Evolutionary conservation across 495 filamentous ascomycete species (phyloP), one percentile per base, ranked within the genome.

Genomic region (Aspergillus carlsbadensis): DNA sequence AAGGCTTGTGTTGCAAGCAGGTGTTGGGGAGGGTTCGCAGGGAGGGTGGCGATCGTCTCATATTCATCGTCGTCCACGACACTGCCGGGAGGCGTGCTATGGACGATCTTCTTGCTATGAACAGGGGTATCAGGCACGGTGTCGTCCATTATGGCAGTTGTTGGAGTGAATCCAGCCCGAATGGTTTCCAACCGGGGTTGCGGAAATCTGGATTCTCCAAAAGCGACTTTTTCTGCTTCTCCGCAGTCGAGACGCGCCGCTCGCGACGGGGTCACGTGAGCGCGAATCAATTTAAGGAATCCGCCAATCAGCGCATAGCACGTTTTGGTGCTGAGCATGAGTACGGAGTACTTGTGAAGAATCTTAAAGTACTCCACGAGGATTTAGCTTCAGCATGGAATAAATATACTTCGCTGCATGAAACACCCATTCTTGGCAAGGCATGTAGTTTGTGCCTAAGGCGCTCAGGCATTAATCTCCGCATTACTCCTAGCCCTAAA

Each of bases 21-120:
- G 31, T 50, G 56, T 34, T 59, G 61, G 37, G 57, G 55, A 52
- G 55, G 56, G 52, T 58, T 47, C 31, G 81, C 60, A 47, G 82
- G 87, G 33, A 89, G 52, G 15, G 86, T 88, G 58, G 82, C 80
- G 34, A 83, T 67, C 10, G 84, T 87, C 52, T 84, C 78, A 64
- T 81, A 79, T 44, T 76, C 78, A 21, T 70, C 70, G 17, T 65
- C 62, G n/a, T 53, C 57, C 11, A 42, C 26, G 26, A 56, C 33
- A 47, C 34, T 56, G 34, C 34, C 41, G 26, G 57, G 58, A 20
- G 72, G 69, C 31, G 67, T 69, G 34, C 67, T 70, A 34, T 65
- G 69, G 6, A 66, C 63, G 35, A 71, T 65, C 60, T 77, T 82
- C 58, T 69, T 78, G 57, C 75, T 72, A 65, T 79, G 76, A 47